Conservation (phyloP, 805 yeast genomes). For the Saturnispora besseyi region DNA sequence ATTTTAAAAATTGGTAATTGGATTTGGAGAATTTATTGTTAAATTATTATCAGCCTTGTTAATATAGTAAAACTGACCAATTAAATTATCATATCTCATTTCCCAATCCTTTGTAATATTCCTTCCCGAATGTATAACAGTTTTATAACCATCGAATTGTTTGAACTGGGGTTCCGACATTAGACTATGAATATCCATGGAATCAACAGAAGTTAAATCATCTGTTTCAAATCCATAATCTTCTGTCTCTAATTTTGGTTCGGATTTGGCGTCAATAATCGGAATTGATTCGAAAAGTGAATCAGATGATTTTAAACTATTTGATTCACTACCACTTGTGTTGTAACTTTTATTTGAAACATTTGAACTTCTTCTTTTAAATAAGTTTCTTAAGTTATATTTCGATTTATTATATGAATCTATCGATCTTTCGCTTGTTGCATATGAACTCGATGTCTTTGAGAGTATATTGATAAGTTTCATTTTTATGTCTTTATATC, state of each 20-base stretch:
- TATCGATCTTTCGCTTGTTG: not conserved
- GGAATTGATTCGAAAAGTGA: constrained; percentile 6
- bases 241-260: not conserved
- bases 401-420: not conserved
- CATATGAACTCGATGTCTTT: not conserved
- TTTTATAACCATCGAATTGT: not conserved
- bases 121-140: constrained; percentile 4
- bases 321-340: not conserved
- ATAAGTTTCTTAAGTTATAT: not conserved
- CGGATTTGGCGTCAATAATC: not conserved
- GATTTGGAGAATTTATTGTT: constrained; percentile 38
- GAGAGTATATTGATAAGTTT: not conserved
- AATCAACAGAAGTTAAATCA: not conserved
- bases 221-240: not conserved
- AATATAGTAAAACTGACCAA: constrained; percentile 35
- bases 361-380: constrained; percentile 2
- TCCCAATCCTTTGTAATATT: constrained; percentile 27
- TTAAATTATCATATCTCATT: constrained; percentile 29
- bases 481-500: not conserved
- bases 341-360: not conserved
- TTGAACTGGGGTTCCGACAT: constrained; percentile 5
- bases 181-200: not conserved
- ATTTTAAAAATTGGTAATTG: constrained; percentile 23
- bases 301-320: not conserved
- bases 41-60: constrained; percentile 28